Base-by-base conservation (phyloP, 257 asterid species). In the Anisodus tanguticus region DNA sequence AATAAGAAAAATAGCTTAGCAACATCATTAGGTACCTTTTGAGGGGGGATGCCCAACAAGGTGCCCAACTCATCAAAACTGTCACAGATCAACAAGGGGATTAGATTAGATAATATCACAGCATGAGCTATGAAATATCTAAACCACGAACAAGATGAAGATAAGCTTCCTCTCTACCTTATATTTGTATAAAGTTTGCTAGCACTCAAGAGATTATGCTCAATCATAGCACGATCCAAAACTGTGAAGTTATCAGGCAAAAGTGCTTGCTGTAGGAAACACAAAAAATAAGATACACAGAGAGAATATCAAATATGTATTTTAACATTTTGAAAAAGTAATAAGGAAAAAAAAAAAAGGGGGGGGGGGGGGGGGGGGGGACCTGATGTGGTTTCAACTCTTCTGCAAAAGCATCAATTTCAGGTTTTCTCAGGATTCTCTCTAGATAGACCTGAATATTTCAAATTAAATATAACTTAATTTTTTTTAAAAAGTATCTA, bases 321-420 rank as follows among this genome's bases (percentile, higher is more conserved):
- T 81, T 82, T 51, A 84, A 78, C 58, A 64, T 81, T 58, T 71
- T 84, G 70, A 3, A 78, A 13, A 55, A 64, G 63, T 39, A 74
- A 9, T 60, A 13, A 53, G 64, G 6, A 70, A 81, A 31, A 31
- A 53, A 85, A 45, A 60, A n/a, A n/a, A n/a, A n/a, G n/a, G n/a
- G n/a, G n/a, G n/a, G n/a, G n/a, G n/a, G n/a, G n/a, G n/a, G n/a
- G n/a, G n/a, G n/a, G n/a, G 22, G 11, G 79, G 71, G 71, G 83
- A 94, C 99, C 99, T 96, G 99, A 88, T 96, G 99, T 70, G 98
- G 99, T 88, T 93, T 96, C 88, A 96, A 85, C 88, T 95, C 99
- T 88, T 96, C 98, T 70, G 98, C 92, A 89, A 96, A 96, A 5
- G 98, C 99, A 88, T 96, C 98, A 83, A 96, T 96, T 91, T 96